Evolutionary conservation across 1,284 basidiomycete species (phyloP), one percentile per base, ranked within the genome.

Genomic region (Pyrrhoderma noxium): DNA sequence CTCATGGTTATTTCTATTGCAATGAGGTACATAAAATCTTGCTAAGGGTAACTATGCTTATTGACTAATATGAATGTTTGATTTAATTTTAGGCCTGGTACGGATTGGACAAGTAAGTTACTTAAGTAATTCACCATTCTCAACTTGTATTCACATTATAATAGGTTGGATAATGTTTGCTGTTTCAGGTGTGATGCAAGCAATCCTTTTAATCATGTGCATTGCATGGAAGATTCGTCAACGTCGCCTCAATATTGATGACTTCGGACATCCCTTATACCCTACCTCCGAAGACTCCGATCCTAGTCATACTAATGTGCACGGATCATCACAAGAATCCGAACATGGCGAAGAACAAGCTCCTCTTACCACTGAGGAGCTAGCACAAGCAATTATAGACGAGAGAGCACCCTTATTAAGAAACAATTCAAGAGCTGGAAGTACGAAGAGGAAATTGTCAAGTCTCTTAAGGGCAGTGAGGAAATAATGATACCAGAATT

Each of bases 1-100:
- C 66, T 93, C 36, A 97, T 99, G 80, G 87, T 93, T 11, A 64
- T 88, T 37, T 91, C 88, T 55, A 86, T 96, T 56, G 86, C 84
- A 8, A 65, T 89, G n/a, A 69, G 83, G 74, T 80, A 60, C 9
- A 72, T 64, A 27, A 43, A 60, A 22, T 55, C 59, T 51, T 46
- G 27, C 51, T 57, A 55, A 36, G 14, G 38, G 13, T 8, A 46
- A 31, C 8, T 51, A 27, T 34, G 35, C 23, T 37, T 56, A 9
- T 21, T 35, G 8, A 23, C 25, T 16, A 46, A n/a, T 34, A 27
- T 34, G 19, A 16, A 49, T 22, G 23, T 16, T 45, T 2, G 16
- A 21, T 9, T 25, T 16, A 27, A 22, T 22, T 35, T 9, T 51
- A 78, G 82, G 53, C 85, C 84, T 2, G 86, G 87, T 0, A 92